Evolutionary conservation across 2,329 filamentous ascomycete species (phyloP).

Genomic region (Neonectria sp.): DNA sequence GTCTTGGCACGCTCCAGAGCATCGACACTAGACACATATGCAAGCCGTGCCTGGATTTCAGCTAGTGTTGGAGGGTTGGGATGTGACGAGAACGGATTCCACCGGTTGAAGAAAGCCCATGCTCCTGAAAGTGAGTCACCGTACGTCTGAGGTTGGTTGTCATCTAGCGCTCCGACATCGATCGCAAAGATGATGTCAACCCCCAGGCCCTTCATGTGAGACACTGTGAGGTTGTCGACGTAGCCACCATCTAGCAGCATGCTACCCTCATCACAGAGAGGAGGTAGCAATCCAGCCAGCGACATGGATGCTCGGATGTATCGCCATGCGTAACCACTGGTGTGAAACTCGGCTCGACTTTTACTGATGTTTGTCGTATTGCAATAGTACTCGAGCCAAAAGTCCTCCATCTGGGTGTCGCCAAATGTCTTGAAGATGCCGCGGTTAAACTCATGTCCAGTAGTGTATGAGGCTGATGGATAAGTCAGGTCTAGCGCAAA

Average conservation of each 20-base stretch:
- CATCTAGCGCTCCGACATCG: slow-evolving; percentile 93
- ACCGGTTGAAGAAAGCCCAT: slow-evolving; percentile 95
- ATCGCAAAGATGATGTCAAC: slow-evolving; percentile 96
- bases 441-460: slow-evolving; percentile 98
- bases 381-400: slow-evolving; percentile 99
- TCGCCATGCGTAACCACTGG: slow-evolving; percentile 96
- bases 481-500: slow-evolving; percentile 97
- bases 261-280: slow-evolving; percentile 95
- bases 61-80: slow-evolving; percentile 95
- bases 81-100: slow-evolving; percentile 92
- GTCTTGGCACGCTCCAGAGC: slow-evolving; percentile 94
- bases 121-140: slow-evolving; percentile 95
- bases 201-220: slow-evolving; percentile 95
- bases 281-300: slow-evolving; percentile 90
- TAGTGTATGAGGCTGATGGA: slow-evolving; percentile 96
- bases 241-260: slow-evolving; percentile 98
- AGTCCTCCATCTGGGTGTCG: slow-evolving; percentile 97
- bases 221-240: slow-evolving; percentile 96
- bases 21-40: slow-evolving; percentile 95
- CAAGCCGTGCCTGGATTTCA: slow-evolving; percentile 94
- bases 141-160: slow-evolving; percentile 91
- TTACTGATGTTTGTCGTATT: slow-evolving; percentile 99
- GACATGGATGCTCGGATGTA: slow-evolving; percentile 98
- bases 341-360: slow-evolving; percentile 92
- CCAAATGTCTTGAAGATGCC: slow-evolving; percentile 99